Base-by-base conservation (phyloP, 2,329 filamentous ascomycete genomes). In the Lanzia echinophila region DNA sequence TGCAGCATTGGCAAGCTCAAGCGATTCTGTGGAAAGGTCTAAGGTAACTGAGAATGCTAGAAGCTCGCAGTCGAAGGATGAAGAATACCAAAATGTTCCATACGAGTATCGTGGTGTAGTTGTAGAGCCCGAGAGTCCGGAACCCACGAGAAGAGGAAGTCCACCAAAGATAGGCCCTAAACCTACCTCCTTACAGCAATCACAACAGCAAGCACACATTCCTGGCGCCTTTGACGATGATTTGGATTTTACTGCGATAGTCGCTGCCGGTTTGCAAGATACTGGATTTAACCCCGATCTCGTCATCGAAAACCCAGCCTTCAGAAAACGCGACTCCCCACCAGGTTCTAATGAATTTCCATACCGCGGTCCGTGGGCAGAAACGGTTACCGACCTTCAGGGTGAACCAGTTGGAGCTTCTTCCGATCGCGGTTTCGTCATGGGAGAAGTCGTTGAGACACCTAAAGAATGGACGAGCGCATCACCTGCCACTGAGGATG, bases 221-320 rank as follows among this genome's bases (percentile, higher is more conserved):
- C 83, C 85, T 22, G 86, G 85, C 19, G 72, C 77, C 10, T 90
- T 87, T 63, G 79, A 73, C 1, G 79, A 84, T 54, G 86, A 89
- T 60, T 70, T 86, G 8, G 82, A 83, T 49, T 89, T 90, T 60
- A 81, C 83, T 7, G 86, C 86, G 28, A 82, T 79, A 3, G 70
- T 89, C 45, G 84, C 85, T 54, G 87, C 85, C 46, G 84, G 83
- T 1, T 73, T 88, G 47, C 72, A 84, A 64, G 78, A 82, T n/a
- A 79, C 82, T 44, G 86, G 86, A 0, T 89, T 90, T 58, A 79
- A 88, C 62, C 81, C 84, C 4, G 78, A 86, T 39, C 81, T 89
- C 54, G 82, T 89, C 44, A 84, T 86, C 34, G 74, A 87, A 44
- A 77, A 89, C 61, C 79, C 81, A 0, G 72, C 69, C 1, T 89